Base-by-base conservation (phyloP, 306 rosid species). In the Pyrus betulifolia region DNA sequence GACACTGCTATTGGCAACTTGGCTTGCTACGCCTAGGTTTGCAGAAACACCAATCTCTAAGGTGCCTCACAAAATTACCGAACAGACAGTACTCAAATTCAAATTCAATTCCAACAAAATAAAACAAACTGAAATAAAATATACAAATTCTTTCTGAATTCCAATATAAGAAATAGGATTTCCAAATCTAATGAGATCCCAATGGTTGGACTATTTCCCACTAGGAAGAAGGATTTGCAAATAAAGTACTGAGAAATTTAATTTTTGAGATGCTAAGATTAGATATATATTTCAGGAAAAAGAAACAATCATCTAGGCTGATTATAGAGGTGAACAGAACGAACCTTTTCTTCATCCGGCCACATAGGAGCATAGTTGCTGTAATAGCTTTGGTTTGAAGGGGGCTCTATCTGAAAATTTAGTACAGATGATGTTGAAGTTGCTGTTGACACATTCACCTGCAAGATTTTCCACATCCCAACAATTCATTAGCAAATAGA, bases 301-400 rank as follows among this genome's bases (percentile, higher is more conserved):
- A 51, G 65, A 67, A 54, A 54, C 52, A 64, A 67, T 23, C 38
- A 55, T 23, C 23, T 19, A 33, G 27, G 23, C 58, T 21, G 38
- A 10, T 55, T 45, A 55, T 22, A 31, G 64, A 81, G 35, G 11
- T 23, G 74, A 70, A 23, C 31, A 74, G 55, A 51, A 51, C 33
- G 67, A 84, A 91, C 98, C 93, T 82, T 85, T 63, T 85, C 90
- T 62, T 72, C 84, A 49, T 83, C 82, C 23, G 86, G 85, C 78
- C 75, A 79, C 59, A 69, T 31, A 19, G 82, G 75, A 65, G 72
- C 69, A 55, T 61, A 74, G 68, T 77, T 87, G 83, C 82, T 74
- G 69, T 76, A 61, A 52, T 35, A 83, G 78, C 82, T 94, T 94
- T 94, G 98, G 98, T 94, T 94, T 94, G 97, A 94, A 94, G 98